Conservation (phyloP, 805 yeast species). For the Metschnikowia dekortorum region DNA sequence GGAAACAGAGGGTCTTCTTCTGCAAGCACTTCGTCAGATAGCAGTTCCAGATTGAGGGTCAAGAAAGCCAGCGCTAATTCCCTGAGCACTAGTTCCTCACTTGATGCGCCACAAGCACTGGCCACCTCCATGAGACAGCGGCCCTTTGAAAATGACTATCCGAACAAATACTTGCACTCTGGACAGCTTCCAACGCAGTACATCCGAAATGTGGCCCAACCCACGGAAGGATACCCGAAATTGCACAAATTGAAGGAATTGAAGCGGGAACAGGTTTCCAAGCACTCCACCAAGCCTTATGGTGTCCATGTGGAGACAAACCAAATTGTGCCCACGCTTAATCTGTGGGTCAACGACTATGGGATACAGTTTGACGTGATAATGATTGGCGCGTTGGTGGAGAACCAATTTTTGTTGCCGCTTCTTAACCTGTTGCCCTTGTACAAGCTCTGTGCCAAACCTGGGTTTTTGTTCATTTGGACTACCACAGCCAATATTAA, state of each 20-base stretch:
- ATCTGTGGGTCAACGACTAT: constrained; percentile 56
- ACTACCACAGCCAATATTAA: constrained; percentile 70
- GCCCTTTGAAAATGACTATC: constrained; percentile 61
- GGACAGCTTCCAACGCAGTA: constrained; percentile 58
- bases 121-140: constrained; percentile 6
- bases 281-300: constrained; percentile 56
- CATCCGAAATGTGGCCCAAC: constrained; percentile 60
- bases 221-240: constrained; percentile 84
- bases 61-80: constrained; percentile 8
- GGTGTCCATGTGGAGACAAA: constrained; percentile 56
- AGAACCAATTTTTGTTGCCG: constrained; percentile 64
- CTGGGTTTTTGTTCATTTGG: constrained; percentile 87
- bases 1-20: constrained; percentile 8
- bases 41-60: constrained; percentile 8
- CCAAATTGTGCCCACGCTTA: constrained; percentile 53
- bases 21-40: constrained; percentile 7
- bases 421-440: constrained; percentile 64
- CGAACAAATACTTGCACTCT: constrained; percentile 62
- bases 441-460: constrained; percentile 69
- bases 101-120: constrained; percentile 1
- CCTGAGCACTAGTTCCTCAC: constrained; percentile 5
- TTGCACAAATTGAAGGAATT: constrained; percentile 62
- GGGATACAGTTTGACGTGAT: constrained; percentile 77
- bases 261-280: constrained; percentile 53
- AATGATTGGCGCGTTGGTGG: constrained; percentile 84